These are phyloP conservation scores for Voacanga thouarsii DNA, from an alignment of 257 asterid genomes.

Conservation along the genomic window DNA sequence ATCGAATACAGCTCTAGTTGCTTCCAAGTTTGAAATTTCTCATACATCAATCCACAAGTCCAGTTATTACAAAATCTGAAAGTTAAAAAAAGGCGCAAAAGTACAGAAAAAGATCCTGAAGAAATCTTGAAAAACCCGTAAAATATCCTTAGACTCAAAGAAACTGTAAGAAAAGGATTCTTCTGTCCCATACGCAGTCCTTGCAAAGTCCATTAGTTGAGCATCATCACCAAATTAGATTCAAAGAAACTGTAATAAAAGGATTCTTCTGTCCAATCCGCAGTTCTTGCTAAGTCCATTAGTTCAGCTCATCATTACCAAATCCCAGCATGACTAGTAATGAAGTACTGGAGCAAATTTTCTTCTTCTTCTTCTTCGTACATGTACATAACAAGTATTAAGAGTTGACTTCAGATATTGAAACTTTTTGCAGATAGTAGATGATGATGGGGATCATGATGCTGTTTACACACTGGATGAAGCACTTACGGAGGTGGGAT, in stretches of 20 bases:
- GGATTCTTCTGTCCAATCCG: neutral
- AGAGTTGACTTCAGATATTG: neutral
- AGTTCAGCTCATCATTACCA: neutral
- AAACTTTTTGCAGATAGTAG: conserved; percentile 23
- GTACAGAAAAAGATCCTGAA: neutral
- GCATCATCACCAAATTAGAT: neutral
- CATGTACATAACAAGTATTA: neutral
- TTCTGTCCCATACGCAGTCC: neutral
- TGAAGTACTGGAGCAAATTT: neutral
- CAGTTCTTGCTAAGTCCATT: neutral
- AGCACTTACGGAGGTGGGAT: conserved; percentile 66
- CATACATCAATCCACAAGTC: no score
- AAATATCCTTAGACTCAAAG: neutral
- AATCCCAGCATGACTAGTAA: neutral
- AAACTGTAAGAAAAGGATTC: neutral
- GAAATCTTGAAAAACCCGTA: neutral
- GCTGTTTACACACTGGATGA: conserved; percentile 57
- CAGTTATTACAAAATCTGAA: no score
- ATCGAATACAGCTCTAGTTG: no score
- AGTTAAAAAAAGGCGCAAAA: no score
- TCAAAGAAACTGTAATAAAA: neutral
- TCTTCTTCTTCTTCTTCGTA: neutral
- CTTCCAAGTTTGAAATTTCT: no score
- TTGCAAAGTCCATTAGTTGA: neutral
- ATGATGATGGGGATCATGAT: conserved; percentile 18